These are phyloP conservation scores for Venturia effusa DNA, from an alignment of 2,329 filamentous ascomycete species.

Conservation along the genomic window DNA sequence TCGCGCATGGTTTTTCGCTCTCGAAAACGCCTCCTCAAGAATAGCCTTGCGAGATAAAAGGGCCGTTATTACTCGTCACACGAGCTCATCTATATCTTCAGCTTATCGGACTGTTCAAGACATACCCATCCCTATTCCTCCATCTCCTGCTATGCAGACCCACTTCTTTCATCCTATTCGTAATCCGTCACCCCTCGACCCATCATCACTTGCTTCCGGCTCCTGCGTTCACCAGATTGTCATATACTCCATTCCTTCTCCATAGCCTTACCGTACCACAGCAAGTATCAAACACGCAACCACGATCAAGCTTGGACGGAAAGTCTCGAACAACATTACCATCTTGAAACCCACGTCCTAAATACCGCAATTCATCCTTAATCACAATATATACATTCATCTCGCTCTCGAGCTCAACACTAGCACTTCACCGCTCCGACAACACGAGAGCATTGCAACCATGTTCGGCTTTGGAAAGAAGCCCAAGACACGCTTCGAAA, in stretches of 20 bases:
- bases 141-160: background rate
- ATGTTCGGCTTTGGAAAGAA: slow-evolving; percentile 3
- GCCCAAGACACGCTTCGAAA: background rate
- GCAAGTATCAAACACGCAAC: background rate
- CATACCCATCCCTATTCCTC: background rate
- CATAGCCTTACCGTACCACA: background rate
- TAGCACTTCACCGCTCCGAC: background rate
- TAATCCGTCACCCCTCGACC: background rate
- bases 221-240: background rate
- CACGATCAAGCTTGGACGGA: background rate
- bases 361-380: too few species aligned
- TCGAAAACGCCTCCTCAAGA: background rate
- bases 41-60: background rate
- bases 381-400: background rate
- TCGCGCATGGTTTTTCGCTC: background rate
- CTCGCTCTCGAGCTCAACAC: background rate
- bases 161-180: background rate
- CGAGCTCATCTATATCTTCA: background rate
- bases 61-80: background rate
- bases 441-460: background rate
- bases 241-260: background rate
- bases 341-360: too few species aligned
- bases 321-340: too few species aligned
- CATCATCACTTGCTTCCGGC: background rate
- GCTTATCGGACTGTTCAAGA: background rate